phyloP scores from a whole-genome alignment of 805 yeast genomes.

The Kazachstania taianensis region DNA sequence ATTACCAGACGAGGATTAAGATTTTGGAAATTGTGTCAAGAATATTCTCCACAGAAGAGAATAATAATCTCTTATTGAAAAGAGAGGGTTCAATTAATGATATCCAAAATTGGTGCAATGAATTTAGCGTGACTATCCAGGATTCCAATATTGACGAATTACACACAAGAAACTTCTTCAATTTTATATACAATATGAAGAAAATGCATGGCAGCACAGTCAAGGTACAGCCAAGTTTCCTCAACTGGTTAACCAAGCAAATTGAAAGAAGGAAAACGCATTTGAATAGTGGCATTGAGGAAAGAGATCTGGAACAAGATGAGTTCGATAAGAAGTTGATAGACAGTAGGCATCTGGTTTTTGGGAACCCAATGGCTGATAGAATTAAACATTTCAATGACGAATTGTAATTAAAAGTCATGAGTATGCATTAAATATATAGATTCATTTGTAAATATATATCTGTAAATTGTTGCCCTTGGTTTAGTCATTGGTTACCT shows the following conservation, averaged over 20 bases:
- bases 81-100: no score
- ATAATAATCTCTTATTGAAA: no score
- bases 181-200: conserved; percentile 30
- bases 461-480: not conserved
- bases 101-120: conserved; percentile 18
- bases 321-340: conserved; percentile 33
- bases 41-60: conserved; percentile 5
- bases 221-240: conserved; percentile 35
- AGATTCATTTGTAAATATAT: not conserved
- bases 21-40: conserved; percentile 23
- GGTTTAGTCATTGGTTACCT: conserved; percentile 23
- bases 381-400: conserved; percentile 34
- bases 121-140: conserved; percentile 19
- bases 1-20: conserved; percentile 20
- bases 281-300: conserved; percentile 16
- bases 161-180: conserved; percentile 36
- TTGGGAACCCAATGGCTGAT: conserved; percentile 68
- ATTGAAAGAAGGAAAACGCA: conserved; percentile 25
- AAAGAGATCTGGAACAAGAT: conserved; percentile 27
- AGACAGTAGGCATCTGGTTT: conserved; percentile 50
- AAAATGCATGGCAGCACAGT: conserved; percentile 22
- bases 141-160: conserved; percentile 28
- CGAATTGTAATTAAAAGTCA: conserved; percentile 6
- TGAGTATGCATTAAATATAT: not conserved
- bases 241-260: conserved; percentile 54